Base-by-base conservation (phyloP, 371 early-diverging fungal species). In the Apophysomyces sp. region DNA sequence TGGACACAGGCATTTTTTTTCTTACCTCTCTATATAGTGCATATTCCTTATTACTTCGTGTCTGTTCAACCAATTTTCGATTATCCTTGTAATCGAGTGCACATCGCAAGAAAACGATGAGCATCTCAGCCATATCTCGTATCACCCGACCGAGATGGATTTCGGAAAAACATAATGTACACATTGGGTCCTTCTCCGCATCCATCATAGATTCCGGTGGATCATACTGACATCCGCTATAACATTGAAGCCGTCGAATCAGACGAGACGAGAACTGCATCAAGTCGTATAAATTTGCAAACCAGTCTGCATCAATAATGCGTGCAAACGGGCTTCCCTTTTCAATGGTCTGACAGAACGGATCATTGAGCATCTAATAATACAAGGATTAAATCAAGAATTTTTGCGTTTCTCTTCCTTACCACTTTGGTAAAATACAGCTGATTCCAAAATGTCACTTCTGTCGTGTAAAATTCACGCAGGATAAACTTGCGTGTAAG, bases 391-490 rank as follows among this genome's bases (percentile, higher is more conserved):
- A 28, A 40, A 39, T 37, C n/a, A 11, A 37, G 37, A 37, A 34
- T 34, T 34, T 34, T 34, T 34, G 5, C 12, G 5, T 34, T 34
- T 55, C 9, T 26, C 15, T 55, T 21, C 26, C 71, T 44, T 74
- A 76, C 80, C 31, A 74, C 73, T 72, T 76, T 76, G 11, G 67
- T 49, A 44, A 71, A 76, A 41, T 72, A 67, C 18, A 79, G 31
- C 34, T 79, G 76, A 56, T 74, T 79, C 72, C 74, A 74, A 57
- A 72, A 79, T n/a, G 68, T 76, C 7, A 74, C 68, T 64, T 79
- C 80, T 0, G 80, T 79, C 2, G 65, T 68, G 54, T 72, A 79
- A 52, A 79, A 69, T 41, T 79, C 80, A 58, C 67, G 58, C 13
- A 76, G 31, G 51, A 79, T 79, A 30, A 79, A 79, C 28, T 59